Percentiles rank a stretch among this genome's conserved stretches.
phyloP scores from a whole-genome alignment of 2,329 filamentous ascomycete species.

The Talaromyces marneffei region DNA sequence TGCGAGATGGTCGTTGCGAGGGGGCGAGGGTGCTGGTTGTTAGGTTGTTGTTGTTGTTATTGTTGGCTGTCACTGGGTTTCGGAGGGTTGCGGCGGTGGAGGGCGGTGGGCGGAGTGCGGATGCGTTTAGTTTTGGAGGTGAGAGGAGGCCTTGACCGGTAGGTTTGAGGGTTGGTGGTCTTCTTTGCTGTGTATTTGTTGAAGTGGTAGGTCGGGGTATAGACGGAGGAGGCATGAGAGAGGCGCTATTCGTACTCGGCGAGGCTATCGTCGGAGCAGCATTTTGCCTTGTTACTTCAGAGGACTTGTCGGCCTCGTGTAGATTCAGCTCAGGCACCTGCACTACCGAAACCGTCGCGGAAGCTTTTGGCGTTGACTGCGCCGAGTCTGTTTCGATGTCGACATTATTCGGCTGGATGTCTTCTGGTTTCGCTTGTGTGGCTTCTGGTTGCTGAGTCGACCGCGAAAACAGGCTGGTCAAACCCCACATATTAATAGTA shows the following conservation, averaged over 20 bases:
- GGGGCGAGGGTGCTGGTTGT: slow-evolving; percentile 40
- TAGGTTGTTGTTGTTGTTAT: slow-evolving; percentile 36
- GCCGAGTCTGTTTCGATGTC: slow-evolving; percentile 18
- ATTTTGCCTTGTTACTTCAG: not conserved
- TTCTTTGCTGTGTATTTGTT: slow-evolving; percentile 14
- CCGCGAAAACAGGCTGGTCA: slow-evolving; percentile 17
- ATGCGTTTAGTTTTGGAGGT: slow-evolving; percentile 26
- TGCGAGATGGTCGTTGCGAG: slow-evolving; percentile 36
- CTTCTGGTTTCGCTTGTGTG: not conserved
- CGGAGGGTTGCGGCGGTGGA: slow-evolving; percentile 42
- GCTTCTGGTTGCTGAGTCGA: not conserved
- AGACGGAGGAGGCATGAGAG: slow-evolving; percentile 28
- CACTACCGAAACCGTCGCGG: slow-evolving; percentile 22
- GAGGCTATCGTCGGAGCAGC: not conserved
- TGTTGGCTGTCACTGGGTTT: slow-evolving; percentile 33
- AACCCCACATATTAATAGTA: not conserved
- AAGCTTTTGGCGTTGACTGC: slow-evolving; percentile 35
- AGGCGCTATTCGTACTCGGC: slow-evolving; percentile 16
- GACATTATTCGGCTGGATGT: not conserved
- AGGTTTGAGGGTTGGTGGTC: slow-evolving; percentile 12
- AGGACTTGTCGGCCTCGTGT: slow-evolving; percentile 17
- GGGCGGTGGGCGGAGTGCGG: slow-evolving; percentile 36
- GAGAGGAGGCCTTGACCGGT: slow-evolving; percentile 17
- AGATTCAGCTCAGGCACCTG: slow-evolving; percentile 31
- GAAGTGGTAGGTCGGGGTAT: slow-evolving; percentile 19